A percentile compares a stretch with the other conserved stretches of the same genome.
These are phyloP conservation scores for Pholiota molesta DNA, from an alignment of 768 basidiomycete species.

Conservation along the genomic window DNA sequence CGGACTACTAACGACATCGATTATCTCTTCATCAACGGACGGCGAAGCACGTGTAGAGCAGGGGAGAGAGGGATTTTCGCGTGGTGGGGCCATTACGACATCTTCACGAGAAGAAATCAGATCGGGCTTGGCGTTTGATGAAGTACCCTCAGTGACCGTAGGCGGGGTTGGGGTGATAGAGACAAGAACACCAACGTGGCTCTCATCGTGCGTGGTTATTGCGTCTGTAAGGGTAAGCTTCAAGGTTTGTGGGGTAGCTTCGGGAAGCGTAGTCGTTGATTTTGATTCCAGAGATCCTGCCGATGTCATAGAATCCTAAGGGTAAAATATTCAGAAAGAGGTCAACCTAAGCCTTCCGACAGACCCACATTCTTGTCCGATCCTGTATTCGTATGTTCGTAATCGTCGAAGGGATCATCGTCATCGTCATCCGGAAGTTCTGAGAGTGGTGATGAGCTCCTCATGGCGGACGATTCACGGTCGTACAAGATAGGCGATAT, in stretches of 20 bases:
- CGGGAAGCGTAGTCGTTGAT: not conserved
- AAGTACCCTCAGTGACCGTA: not conserved
- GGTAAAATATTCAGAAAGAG: not conserved
- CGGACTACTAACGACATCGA: not conserved
- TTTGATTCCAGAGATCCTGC: not conserved
- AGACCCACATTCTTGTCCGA: not conserved
- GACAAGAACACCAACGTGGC: not conserved
- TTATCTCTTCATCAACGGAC: not conserved
- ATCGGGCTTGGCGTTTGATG: not conserved
- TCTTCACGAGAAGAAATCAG: not conserved
- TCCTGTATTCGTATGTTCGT: not conserved
- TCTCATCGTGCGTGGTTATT: not conserved
- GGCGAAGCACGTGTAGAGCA: not conserved
- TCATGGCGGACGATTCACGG: conserved; percentile 21
- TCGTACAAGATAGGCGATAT: conserved; percentile 31
- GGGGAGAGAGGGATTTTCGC: not conserved
- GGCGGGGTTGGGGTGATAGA: not conserved
- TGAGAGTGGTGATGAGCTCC: conserved; percentile 27
- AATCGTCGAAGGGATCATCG: conserved; percentile 22
- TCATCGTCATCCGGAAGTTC: conserved; percentile 25
- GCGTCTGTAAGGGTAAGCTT: not conserved
- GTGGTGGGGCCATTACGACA: not conserved
- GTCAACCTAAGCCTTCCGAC: not conserved
- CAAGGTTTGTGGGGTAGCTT: not conserved
- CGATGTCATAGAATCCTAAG: not conserved